phyloP scores from a whole-genome alignment of 176 grass and related monocot species.

The Juncus inflexus region DNA sequence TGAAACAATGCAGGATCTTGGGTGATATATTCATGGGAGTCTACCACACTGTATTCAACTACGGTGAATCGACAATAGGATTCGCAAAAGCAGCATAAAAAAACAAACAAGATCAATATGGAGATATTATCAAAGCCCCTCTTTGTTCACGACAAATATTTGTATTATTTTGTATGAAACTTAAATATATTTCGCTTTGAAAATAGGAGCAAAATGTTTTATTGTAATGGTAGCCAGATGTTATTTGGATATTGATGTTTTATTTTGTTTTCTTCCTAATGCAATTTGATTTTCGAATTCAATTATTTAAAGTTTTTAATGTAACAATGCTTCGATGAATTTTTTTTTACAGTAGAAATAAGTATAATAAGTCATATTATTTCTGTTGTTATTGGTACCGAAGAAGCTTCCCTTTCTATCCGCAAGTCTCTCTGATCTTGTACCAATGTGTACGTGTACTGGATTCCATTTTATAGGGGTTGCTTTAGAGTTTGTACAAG shows the following conservation, averaged over 20 bases:
- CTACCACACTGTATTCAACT: constrained; percentile 91
- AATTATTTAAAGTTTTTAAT: too few relatives aligned
- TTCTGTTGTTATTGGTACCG: too few relatives aligned
- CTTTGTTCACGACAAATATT: neutral
- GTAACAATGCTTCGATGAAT: too few relatives aligned
- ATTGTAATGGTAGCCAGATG: too few relatives aligned
- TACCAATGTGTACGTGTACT: too few relatives aligned
- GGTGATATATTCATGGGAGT: constrained; percentile 97
- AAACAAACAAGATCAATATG: neutral
- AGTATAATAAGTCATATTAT: too few relatives aligned
- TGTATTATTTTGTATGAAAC: neutral
- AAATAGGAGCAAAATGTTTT: neutral
- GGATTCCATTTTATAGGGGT: too few relatives aligned
- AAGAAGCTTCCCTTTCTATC: too few relatives aligned
- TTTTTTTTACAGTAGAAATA: too few relatives aligned
- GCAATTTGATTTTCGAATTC: neutral
- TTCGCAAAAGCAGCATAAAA: constrained; percentile 66
- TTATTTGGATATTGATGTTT: too few relatives aligned
- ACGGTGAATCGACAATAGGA: constrained; percentile 61
- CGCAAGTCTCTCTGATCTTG: too few relatives aligned
- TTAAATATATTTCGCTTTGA: neutral
- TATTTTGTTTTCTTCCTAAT: neutral
- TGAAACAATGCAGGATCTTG: constrained; percentile 66
- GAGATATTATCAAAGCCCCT: neutral
- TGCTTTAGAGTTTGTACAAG: too few relatives aligned